Conservation (phyloP, 176 grass and related monocot genomes). For the Musa beccarii region DNA sequence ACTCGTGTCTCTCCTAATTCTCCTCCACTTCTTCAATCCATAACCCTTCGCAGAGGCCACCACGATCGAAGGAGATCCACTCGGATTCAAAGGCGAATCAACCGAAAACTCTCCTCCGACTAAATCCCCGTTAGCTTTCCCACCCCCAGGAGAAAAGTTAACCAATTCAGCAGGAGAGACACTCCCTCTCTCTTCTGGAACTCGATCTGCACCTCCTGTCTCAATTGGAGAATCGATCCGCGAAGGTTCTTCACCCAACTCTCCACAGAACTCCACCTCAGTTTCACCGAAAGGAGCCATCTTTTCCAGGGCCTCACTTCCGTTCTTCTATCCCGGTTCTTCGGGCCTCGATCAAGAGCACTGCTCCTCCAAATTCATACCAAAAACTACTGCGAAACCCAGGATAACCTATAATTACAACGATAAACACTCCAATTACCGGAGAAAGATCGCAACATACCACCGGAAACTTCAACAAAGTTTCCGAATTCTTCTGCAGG, state of each 20-base stretch:
- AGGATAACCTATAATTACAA: background rate
- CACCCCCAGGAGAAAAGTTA: background rate
- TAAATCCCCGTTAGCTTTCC: background rate
- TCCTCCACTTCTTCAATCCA: slow-evolving; percentile 42
- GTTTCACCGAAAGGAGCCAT: slow-evolving; percentile 2
- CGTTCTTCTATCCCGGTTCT: background rate
- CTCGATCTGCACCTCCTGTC: background rate
- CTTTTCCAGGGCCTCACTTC: slow-evolving; percentile 9
- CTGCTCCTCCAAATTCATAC: slow-evolving; percentile 17
- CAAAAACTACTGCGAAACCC: background rate
- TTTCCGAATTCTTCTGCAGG: background rate
- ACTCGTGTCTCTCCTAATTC: slow-evolving; percentile 25
- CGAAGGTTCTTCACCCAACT: background rate
- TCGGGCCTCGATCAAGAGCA: background rate
- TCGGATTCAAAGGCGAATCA: background rate
- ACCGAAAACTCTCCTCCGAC: slow-evolving; percentile 20
- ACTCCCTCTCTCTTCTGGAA: background rate
- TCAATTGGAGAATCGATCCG: background rate
- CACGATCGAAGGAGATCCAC: slow-evolving; percentile 3
- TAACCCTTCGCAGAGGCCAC: slow-evolving; percentile 14
- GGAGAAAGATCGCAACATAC: background rate
- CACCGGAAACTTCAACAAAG: background rate
- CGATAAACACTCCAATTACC: background rate
- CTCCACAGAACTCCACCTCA: slow-evolving; percentile 9
- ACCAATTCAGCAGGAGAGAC: slow-evolving; percentile 5